Evolutionary conservation across 148 eudicot genomes (phyloP), one percentile per base, ranked within the genome.

Genomic region (Cornus controversa): DNA sequence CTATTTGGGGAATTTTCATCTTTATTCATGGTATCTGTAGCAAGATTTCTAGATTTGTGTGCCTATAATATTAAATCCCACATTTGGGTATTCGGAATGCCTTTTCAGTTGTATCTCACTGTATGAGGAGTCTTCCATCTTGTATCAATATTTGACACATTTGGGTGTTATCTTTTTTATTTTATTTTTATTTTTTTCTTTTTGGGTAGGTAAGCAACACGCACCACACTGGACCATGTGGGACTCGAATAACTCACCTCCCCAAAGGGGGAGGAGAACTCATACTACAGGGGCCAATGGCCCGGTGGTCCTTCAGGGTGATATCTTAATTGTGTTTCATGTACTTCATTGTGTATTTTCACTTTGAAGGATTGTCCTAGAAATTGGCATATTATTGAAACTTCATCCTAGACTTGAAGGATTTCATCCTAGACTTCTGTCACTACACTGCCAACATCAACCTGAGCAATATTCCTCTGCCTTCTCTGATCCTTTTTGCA

Each of bases 401-500:
- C 40, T 2, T 34, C 1, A 15, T 69, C 7, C 9, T 36, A 53
- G 54, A 72, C 24, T 27, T 72, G 64, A 62, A 26, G 60, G 62
- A 34, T 40, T 2, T 23, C 5, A 27, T 69, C 8, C 3, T 36
- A 53, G 54, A 53, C 24, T 27, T 72, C 64, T 36, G 53, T 37
- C 11, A 23, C 3, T 68, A 5, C 66, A 70, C n/a, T 47, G 31
- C 27, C 36, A 8, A 40, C 15, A 28, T 18, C 8, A 18, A 34
- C 5, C 2, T 4, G 29, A 20, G 65, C 0, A 50, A 28, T 28
- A 22, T 6, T 36, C 53, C 36, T 62, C 3, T 22, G 60, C 36
- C 28, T 74, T 74, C 40, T 4, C 1, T 16, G 74, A 34, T 68
- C 71, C 42, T 36, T 29, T 74, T 14, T 65, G 66, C 75, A 80